Evolutionary conservation across 2,329 filamentous ascomycete genomes (phyloP).

Genomic region (Clarireedia homoeocarpa): DNA sequence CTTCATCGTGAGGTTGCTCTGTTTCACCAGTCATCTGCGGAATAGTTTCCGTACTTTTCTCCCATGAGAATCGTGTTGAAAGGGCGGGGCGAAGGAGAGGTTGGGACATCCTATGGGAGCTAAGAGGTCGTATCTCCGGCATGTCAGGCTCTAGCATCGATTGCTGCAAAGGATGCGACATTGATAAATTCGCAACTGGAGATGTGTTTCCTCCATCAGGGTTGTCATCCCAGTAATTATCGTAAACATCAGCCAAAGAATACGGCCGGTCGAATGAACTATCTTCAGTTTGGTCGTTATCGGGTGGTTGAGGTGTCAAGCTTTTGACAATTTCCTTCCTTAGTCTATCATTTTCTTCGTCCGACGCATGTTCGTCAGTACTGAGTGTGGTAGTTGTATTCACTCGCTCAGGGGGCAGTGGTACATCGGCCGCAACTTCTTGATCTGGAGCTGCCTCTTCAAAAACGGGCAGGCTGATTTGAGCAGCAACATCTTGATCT

Average conservation of each 20-base stretch:
- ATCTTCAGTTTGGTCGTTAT: conserved; percentile 13
- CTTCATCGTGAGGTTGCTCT: background rate
- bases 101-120: conserved; percentile 15
- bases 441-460: background rate
- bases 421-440: background rate
- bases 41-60: conserved; percentile 19
- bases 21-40: background rate
- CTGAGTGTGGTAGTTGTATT: conserved; percentile 18
- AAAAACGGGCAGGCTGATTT: too few relatives aligned
- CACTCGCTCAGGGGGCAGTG: conserved; percentile 5
- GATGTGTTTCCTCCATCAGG: conserved; percentile 30
- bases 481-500: too few relatives aligned
- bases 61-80: conserved; percentile 26
- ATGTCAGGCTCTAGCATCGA: conserved; percentile 16
- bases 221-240: conserved; percentile 54
- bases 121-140: conserved; percentile 20
- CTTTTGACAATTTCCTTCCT: conserved; percentile 69
- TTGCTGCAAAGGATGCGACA: conserved; percentile 1
- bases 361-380: conserved; percentile 16
- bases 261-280: conserved; percentile 50
- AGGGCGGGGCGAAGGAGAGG: conserved; percentile 13
- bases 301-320: conserved; percentile 43
- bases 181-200: background rate
- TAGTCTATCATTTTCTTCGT: conserved; percentile 61
- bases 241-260: conserved; percentile 53